phyloP scores from a whole-genome alignment of 2,329 filamentous ascomycete species.

The Diaporthe ampelina region DNA sequence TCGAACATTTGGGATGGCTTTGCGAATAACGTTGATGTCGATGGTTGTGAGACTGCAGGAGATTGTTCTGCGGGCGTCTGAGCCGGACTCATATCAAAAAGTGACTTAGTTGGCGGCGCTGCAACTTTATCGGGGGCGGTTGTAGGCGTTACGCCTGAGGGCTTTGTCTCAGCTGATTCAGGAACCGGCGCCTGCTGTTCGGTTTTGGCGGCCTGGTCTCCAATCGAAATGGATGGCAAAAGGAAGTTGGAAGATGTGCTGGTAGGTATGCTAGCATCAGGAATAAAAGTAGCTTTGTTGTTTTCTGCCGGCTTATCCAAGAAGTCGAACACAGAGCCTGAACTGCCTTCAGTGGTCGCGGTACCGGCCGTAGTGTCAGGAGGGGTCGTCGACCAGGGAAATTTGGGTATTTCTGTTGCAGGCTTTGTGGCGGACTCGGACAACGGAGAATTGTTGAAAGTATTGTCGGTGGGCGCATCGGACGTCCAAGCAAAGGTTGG shows the following conservation, averaged over 20 bases:
- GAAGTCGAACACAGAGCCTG: slow-evolving; percentile 31
- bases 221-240: background rate
- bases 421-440: background rate
- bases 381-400: slow-evolving; percentile 21
- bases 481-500: slow-evolving; percentile 3
- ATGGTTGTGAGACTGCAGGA: background rate
- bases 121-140: background rate
- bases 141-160: background rate
- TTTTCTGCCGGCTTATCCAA: slow-evolving; percentile 31
- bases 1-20: background rate
- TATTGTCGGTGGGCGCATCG: background rate
- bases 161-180: background rate
- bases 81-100: background rate
- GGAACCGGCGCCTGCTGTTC: background rate
- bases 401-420: slow-evolving; percentile 11
- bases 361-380: slow-evolving; percentile 6
- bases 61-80: background rate
- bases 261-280: background rate
- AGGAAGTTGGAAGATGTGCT: background rate
- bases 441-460: background rate
- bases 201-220: background rate
- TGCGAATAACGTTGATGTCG: background rate
- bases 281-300: background rate
- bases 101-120: background rate
- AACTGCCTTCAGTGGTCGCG: background rate